Conservation (phyloP, 2,329 filamentous ascomycete species). For the Aspergillus neotritici region DNA sequence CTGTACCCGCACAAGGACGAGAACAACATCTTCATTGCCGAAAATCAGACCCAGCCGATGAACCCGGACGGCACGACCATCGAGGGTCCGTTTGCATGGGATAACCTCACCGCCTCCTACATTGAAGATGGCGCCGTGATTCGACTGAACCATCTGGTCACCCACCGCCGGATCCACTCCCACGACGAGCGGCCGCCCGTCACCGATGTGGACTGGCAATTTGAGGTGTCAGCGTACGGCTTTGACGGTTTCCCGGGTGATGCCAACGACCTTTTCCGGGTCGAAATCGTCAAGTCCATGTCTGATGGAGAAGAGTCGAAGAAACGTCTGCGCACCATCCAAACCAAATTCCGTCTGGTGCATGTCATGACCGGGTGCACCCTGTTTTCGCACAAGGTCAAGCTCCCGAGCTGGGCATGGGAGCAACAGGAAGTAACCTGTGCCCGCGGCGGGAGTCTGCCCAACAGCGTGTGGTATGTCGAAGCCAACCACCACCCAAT, state of each 20-base stretch:
- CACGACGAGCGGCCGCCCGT: constrained; percentile 84
- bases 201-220: constrained; percentile 87
- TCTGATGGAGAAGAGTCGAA: constrained; percentile 75
- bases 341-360: constrained; percentile 92
- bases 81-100: constrained; percentile 79
- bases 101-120: constrained; percentile 61
- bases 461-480: constrained; percentile 96
- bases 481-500: constrained; percentile 83
- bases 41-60: constrained; percentile 92
- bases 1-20: constrained; percentile 98
- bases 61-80: constrained; percentile 65
- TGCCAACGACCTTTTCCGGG: constrained; percentile 89
- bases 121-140: constrained; percentile 76
- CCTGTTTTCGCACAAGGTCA: constrained; percentile 97
- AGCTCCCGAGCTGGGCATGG: constrained; percentile 94
- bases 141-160: constrained; percentile 75
- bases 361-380: constrained; percentile 96
- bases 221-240: constrained; percentile 92
- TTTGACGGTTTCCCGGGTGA: constrained; percentile 96
- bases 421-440: constrained; percentile 99
- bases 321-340: constrained; percentile 81
- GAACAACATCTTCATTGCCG: constrained; percentile 90
- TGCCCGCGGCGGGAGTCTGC: constrained; percentile 80
- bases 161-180: constrained; percentile 86
- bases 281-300: constrained; percentile 89